Base-by-base conservation (phyloP, 257 asterid genomes). In the Primulina tabacum region DNA sequence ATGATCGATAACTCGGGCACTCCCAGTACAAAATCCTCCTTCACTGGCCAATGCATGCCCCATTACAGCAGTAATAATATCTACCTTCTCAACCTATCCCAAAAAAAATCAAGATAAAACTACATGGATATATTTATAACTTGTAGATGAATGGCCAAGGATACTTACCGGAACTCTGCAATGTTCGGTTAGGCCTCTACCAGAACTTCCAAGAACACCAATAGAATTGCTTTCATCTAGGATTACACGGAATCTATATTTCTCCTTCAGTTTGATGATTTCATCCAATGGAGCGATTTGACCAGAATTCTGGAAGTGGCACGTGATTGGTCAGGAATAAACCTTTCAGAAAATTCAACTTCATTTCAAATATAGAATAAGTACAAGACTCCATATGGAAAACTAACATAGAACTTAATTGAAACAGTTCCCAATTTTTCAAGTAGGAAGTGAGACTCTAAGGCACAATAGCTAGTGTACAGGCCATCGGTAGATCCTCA, bases 21-120 rank as follows among this genome's bases (percentile, higher is more conserved):
- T 93, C 64, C 99, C 99, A 14, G 96, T 89, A 82, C 99, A 93
- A 80, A 93, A 90, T 66, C 99, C 99, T 78, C 99, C 99, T 80
- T 93, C 99, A 18, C 96, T 81, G 69, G 99, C 99, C 82, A 93
- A 82, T 12, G 96, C 94, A 73, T 90, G 91, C 35, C 99, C 99
- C 99, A 93, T 93, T 35, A 92, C 95, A 75, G 99, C 96, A 56
- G 95, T 83, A 50, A 90, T 73, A 55, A 93, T 90, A 80, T 93
- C 99, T 50, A 93, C 90, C 83, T 90, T 89, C 75, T 90, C 97
- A 69, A 90, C 77, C 98, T 92, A 70, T 65, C n/a, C 8, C 70
- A 82, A 50, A 65, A 28, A 71, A 70, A 30, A 71, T 62, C 47
- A 69, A 34, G 50, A 34, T 71, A 59, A 57, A 50, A 67, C 64